These are phyloP conservation scores for Aquilaria malaccensis DNA, from an alignment of 345 rosid species.

Conservation along the genomic window DNA sequence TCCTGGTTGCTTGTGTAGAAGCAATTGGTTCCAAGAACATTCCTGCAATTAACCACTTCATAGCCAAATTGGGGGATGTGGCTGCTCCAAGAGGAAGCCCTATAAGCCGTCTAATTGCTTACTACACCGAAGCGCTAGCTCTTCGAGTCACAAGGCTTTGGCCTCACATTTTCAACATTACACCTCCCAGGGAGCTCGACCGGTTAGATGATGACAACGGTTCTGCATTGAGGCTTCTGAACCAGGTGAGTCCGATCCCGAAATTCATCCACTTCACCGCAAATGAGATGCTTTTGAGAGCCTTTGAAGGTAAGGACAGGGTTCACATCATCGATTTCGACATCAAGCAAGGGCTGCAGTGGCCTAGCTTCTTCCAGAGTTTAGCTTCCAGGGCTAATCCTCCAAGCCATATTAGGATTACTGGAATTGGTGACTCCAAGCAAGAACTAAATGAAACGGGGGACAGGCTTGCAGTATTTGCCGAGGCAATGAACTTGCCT, in stretches of 20 bases:
- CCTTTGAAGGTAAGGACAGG: conserved; percentile 88
- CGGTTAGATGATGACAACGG: conserved; percentile 67
- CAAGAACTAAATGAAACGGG: conserved; percentile 89
- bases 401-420: conserved; percentile 79
- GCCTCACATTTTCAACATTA: conserved; percentile 84
- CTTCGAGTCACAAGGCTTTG: conserved; percentile 74
- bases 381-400: conserved; percentile 73
- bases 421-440: conserved; percentile 91
- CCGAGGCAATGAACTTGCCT: conserved; percentile 71
- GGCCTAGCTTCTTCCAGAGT: conserved; percentile 96
- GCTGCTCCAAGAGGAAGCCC: conserved; percentile 77
- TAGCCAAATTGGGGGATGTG: conserved; percentile 67
- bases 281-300: conserved; percentile 83
- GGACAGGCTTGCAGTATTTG: conserved; percentile 73
- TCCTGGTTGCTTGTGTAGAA: conserved; percentile 72
- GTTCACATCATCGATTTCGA: conserved; percentile 92
- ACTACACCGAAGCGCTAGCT: conserved; percentile 84
- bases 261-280: conserved; percentile 88
- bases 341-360: conserved; percentile 96
- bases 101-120: conserved; percentile 61
- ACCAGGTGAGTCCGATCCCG: conserved; percentile 86
- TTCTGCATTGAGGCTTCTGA: conserved; percentile 72
- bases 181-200: conserved; percentile 73
- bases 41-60: conserved; percentile 49
- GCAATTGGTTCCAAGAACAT: conserved; percentile 71